Base-by-base conservation (phyloP, 306 rosid species). In the Vicia villosa region DNA sequence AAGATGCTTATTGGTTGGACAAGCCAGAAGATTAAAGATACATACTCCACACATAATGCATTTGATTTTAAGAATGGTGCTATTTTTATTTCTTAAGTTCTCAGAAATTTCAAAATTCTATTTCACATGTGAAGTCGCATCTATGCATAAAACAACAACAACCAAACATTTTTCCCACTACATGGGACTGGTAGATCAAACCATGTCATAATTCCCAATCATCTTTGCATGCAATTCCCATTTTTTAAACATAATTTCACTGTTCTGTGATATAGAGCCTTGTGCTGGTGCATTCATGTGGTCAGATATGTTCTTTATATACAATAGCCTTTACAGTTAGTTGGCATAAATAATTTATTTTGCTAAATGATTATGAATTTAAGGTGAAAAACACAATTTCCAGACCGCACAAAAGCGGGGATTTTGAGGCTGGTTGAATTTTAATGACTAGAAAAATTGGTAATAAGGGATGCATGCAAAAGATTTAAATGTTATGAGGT, bases 1-100 rank as follows among this genome's bases (percentile, higher is more conserved):
- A 90, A 84, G 82, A 88, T 88, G 97, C 96, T 90, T 76, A 85
- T 93, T 79, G 76, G 90, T 70, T 93, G 98, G 97, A 93, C 97
- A 80, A 90, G 96, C 88, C 97, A 90, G 90, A 90, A 81, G 84
- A 74, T 93, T 45, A 93, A 93, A 82, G 96, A 93, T 66, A 76
- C 91, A 20, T 81, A 85, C 82, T 79, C 88, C 49, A 85, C 85
- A 26, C 83, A 73, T 57, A 93, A 90, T 78, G 94, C 94, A 36
- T 93, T 93, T 79, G 98, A 93, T 81, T 93, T 93, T 68, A 90
- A 93, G 64, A 74, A 88, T 42, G 94, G 96, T 90, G 79, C 28
- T 61, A 38, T 66, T 70, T 46, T 55, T 59, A 22, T 60, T 24
- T 66, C 75, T 32, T 8, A 24, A 13, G 21, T 63, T 63, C 43